Percentiles rank a stretch among this genome's conserved stretches.
Evolutionary conservation across 2,329 filamentous ascomycete genomes (phyloP).

Genomic region (Periconia digitata): DNA sequence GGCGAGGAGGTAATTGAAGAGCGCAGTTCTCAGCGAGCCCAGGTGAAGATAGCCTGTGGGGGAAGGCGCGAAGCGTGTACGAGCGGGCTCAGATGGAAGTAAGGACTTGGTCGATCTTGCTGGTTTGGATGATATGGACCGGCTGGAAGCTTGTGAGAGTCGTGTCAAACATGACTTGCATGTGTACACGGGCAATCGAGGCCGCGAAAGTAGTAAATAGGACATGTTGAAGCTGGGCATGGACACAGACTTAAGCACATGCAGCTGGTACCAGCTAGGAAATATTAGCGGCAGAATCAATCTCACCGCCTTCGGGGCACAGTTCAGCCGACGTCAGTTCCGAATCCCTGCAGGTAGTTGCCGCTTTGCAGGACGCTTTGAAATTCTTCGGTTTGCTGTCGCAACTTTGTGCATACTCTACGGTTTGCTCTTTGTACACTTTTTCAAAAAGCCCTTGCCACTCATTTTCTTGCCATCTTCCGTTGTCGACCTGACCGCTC

Average conservation of each 20-base stretch:
- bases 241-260: neutral
- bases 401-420: neutral
- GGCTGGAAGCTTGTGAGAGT: constrained; percentile 17
- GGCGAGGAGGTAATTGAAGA: constrained; percentile 95
- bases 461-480: neutral
- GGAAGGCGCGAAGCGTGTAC: constrained; percentile 91
- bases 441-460: neutral
- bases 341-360: constrained; percentile 10
- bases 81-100: constrained; percentile 38
- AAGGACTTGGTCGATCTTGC: constrained; percentile 14
- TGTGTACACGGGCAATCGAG: constrained; percentile 26
- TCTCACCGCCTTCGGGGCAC: constrained; percentile 13
- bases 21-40: constrained; percentile 84
- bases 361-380: constrained; percentile 1
- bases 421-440: neutral
- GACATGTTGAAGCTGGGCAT: constrained; percentile 20
- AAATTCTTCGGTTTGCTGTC: neutral
- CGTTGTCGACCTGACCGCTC: neutral
- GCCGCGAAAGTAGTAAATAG: constrained; percentile 18
- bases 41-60: constrained; percentile 93
- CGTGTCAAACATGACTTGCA: constrained; percentile 33
- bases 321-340: constrained; percentile 12
- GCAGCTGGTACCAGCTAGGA: constrained; percentile 2
- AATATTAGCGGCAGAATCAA: constrained; percentile 17
- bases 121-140: constrained; percentile 15